A percentile compares a stretch with the other conserved stretches of the same genome.
Conservation (phyloP, 306 rosid genomes). For the Rosa rugosa region DNA sequence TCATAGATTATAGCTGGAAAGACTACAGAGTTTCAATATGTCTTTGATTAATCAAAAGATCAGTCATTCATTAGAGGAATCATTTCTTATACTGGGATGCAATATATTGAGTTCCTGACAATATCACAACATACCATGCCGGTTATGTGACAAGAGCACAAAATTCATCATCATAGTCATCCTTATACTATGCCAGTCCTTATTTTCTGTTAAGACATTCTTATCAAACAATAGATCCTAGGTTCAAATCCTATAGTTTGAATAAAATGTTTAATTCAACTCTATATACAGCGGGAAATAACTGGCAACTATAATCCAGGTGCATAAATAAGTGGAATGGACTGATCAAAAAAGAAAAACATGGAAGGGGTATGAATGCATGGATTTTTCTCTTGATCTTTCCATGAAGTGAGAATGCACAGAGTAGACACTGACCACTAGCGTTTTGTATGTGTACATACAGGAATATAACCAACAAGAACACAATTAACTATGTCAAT, state of each 20-base stretch:
- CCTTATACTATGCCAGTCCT: not conserved
- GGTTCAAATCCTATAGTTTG: not conserved
- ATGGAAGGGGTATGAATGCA: not conserved
- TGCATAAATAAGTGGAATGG: no score
- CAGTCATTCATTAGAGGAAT: not conserved
- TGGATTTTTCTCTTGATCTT: not conserved
- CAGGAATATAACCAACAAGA: not conserved
- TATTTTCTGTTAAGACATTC: not conserved
- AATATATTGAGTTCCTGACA: not conserved
- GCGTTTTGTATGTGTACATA: not conserved
- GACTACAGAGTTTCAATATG: not conserved
- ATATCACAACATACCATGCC: not conserved
- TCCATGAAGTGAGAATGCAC: not conserved
- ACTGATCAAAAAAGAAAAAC: no score
- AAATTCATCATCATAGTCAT: not conserved
- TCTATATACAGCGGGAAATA: not conserved
- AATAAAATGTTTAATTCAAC: not conserved
- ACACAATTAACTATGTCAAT: not conserved
- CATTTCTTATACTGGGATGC: not conserved
- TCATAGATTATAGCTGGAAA: not conserved
- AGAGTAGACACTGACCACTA: not conserved
- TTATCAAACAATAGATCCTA: not conserved
- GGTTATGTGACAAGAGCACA: not conserved
- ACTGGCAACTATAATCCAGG: not conserved
- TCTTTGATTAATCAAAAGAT: not conserved